phyloP scores from a whole-genome alignment of 306 rosid species.

The Ziziphus jujuba region DNA sequence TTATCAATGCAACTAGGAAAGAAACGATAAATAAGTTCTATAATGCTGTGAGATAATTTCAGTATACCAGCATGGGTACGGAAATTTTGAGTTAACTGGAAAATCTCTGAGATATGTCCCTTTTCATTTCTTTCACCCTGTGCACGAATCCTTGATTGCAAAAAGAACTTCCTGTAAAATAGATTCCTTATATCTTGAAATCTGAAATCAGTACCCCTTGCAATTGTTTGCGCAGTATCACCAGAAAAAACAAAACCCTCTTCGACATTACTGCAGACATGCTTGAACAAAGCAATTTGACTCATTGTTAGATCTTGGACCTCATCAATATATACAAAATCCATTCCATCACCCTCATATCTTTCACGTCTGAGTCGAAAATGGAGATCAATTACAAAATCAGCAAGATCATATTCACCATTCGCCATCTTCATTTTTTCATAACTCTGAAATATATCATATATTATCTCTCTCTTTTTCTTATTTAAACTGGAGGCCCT shows the following conservation, averaged over 20 bases:
- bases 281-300: conserved; percentile 69
- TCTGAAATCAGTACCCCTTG: conserved; percentile 78
- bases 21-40: conserved; percentile 63
- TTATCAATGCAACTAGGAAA: conserved; percentile 67
- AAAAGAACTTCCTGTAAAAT: conserved; percentile 59
- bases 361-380: conserved; percentile 38
- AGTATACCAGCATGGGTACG: conserved; percentile 76
- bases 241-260: conserved; percentile 88
- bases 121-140: conserved; percentile 37
- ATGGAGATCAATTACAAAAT: conserved; percentile 69
- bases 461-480: conserved; percentile 48
- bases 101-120: conserved; percentile 46
- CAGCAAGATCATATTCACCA: conserved; percentile 74
- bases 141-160: conserved; percentile 30
- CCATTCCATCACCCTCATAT: conserved; percentile 51
- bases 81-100: conserved; percentile 58
- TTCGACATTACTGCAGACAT: conserved; percentile 68
- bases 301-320: conserved; percentile 83
- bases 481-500: conserved; percentile 44
- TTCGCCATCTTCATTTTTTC: conserved; percentile 62
- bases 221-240: conserved; percentile 82
- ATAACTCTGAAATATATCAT: conserved; percentile 55
- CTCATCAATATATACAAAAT: conserved; percentile 75
- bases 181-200: conserved; percentile 65
- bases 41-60: conserved; percentile 63